Evolutionary conservation across 1,284 basidiomycete species (phyloP).

Genomic region (Fereydounia khargensis): DNA sequence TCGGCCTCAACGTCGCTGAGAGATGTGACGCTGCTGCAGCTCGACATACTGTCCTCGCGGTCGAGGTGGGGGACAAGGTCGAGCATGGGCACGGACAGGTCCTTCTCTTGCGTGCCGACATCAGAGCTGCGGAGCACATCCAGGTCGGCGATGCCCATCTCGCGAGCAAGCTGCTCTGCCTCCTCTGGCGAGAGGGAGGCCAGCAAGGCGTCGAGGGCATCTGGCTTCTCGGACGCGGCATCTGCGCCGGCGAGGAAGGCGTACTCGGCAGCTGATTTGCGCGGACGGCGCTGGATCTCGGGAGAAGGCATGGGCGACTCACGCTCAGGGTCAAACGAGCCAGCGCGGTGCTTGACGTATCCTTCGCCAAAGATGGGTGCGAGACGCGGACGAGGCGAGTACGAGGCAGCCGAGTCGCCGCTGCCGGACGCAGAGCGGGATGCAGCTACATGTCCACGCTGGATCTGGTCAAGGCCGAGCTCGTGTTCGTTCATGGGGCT

Average conservation of each 20-base stretch:
- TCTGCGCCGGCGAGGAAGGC: slow-evolving; percentile 11
- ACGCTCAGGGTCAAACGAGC: slow-evolving; percentile 25
- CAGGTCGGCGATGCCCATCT: slow-evolving; percentile 27
- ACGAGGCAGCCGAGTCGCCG: background rate
- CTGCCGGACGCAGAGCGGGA: slow-evolving; percentile 1
- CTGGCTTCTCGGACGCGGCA: slow-evolving; percentile 2
- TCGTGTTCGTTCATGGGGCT: slow-evolving; percentile 9
- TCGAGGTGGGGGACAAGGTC: too few species aligned
- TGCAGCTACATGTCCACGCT: background rate
- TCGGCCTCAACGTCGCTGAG: too few species aligned
- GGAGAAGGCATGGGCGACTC: slow-evolving; percentile 29
- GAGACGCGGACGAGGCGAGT: slow-evolving; percentile 6
- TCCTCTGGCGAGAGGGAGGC: slow-evolving; percentile 23
- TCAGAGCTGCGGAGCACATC: too few species aligned
- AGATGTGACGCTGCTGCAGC: too few species aligned
- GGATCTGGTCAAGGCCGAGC: slow-evolving; percentile 1
- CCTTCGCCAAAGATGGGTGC: slow-evolving; percentile 28
- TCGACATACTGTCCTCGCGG: too few species aligned
- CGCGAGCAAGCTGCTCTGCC: slow-evolving; percentile 26
- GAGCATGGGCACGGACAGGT: too few species aligned
- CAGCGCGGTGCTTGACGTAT: slow-evolving; percentile 34
- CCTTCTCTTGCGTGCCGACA: too few species aligned
- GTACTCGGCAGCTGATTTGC: slow-evolving; percentile 26
- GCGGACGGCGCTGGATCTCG: slow-evolving; percentile 14
- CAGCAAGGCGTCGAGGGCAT: slow-evolving; percentile 25